Conservation (phyloP, 257 asterid genomes). For the Pogostemon cablin region DNA sequence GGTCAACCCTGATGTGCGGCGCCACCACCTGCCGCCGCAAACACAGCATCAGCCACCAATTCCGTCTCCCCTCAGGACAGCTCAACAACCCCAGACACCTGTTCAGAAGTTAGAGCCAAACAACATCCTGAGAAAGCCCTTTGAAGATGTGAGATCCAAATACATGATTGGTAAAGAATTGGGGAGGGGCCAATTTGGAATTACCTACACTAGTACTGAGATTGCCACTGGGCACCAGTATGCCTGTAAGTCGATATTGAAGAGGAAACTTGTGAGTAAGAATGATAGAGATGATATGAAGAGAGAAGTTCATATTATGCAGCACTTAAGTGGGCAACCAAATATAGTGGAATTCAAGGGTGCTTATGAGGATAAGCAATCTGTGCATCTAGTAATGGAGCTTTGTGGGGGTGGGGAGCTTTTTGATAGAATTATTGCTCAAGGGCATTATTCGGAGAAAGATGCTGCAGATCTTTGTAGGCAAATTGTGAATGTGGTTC, state of each 20-base stretch:
- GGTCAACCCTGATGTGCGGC: slow-evolving; percentile 37
- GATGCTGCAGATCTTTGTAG: slow-evolving; percentile 75
- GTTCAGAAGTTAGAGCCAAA: slow-evolving; percentile 51
- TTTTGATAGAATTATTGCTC: slow-evolving; percentile 77
- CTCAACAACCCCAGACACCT: slow-evolving; percentile 36
- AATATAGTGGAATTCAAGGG: slow-evolving; percentile 86
- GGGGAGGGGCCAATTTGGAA: slow-evolving; percentile 89
- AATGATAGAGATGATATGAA: slow-evolving; percentile 80
- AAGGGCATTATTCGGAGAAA: slow-evolving; percentile 78
- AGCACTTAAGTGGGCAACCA: slow-evolving; percentile 81
- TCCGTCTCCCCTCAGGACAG: slow-evolving; percentile 38
- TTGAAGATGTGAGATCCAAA: slow-evolving; percentile 59
- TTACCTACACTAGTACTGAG: slow-evolving; percentile 67
- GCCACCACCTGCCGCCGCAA: slow-evolving; percentile 37
- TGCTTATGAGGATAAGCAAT: slow-evolving; percentile 71
- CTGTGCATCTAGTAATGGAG: slow-evolving; percentile 86
- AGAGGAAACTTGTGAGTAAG: slow-evolving; percentile 75
- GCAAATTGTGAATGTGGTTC: slow-evolving; percentile 85
- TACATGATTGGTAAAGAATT: slow-evolving; percentile 64
- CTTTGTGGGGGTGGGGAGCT: slow-evolving; percentile 87
- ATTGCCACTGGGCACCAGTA: slow-evolving; percentile 50
- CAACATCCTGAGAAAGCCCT: slow-evolving; percentile 61
- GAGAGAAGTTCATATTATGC: slow-evolving; percentile 81
- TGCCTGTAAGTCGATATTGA: slow-evolving; percentile 79
- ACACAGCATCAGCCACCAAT: slow-evolving; percentile 32